phyloP scores from a whole-genome alignment of 768 basidiomycete species.

The Podaxis rugospora region DNA sequence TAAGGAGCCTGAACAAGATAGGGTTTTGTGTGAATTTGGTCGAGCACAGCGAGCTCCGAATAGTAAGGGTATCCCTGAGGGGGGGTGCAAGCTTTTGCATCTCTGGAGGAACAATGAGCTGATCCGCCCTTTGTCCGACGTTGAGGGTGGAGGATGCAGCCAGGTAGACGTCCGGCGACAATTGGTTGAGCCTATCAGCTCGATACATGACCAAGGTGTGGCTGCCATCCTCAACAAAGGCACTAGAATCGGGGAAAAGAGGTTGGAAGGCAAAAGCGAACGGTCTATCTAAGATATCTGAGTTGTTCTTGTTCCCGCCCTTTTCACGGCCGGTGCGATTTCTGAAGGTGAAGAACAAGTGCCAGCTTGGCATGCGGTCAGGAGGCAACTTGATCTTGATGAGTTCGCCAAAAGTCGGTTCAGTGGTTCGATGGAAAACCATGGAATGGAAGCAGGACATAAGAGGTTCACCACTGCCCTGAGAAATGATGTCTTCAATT shows the following conservation, averaged over 20 bases:
- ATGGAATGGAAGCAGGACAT: slow-evolving; percentile 84
- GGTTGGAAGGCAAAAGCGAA: slow-evolving; percentile 95
- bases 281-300: slow-evolving; percentile 58
- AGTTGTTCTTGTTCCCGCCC: slow-evolving; percentile 23
- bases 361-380: slow-evolving; percentile 70
- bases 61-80: slow-evolving; percentile 69
- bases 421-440: slow-evolving; percentile 83
- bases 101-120: slow-evolving; percentile 51
- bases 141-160: slow-evolving; percentile 57
- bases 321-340: slow-evolving; percentile 50
- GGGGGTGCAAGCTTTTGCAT: slow-evolving; percentile 64
- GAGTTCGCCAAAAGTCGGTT: slow-evolving; percentile 91
- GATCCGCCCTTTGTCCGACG: slow-evolving; percentile 56
- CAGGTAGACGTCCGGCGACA: slow-evolving; percentile 71
- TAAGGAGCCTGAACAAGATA: slow-evolving; percentile 72
- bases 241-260: slow-evolving; percentile 67
- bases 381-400: slow-evolving; percentile 80
- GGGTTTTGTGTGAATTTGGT: slow-evolving; percentile 90
- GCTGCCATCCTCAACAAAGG: slow-evolving; percentile 86
- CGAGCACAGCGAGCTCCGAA: slow-evolving; percentile 89
- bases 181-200: slow-evolving; percentile 62
- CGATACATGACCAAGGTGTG: slow-evolving; percentile 83
- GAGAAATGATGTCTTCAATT: slow-evolving; percentile 70
- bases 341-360: slow-evolving; percentile 92
- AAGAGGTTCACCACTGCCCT: slow-evolving; percentile 81